Percentiles rank a stretch among this genome's conserved stretches.
Conservation (phyloP, 2,329 filamentous ascomycete genomes). For the Pseudocercospora vitis region DNA sequence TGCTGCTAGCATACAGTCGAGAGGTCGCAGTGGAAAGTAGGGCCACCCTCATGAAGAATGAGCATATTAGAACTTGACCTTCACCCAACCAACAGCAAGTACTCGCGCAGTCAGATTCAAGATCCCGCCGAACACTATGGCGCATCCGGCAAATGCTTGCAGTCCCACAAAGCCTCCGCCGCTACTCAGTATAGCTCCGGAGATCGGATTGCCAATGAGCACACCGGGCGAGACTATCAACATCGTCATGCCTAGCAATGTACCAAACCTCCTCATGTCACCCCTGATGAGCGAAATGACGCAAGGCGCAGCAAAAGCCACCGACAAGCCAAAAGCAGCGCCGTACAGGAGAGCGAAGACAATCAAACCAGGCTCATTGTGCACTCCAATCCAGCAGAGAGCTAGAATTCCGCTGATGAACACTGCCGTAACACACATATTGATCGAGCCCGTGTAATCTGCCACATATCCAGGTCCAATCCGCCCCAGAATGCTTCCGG, state of each 20-base stretch:
- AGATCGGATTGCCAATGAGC: conserved; percentile 10
- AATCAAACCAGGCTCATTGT: conserved; percentile 8
- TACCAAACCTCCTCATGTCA: conserved; percentile 11
- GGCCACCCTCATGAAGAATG: not conserved
- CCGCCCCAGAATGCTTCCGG: conserved; percentile 47
- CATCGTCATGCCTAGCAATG: conserved; percentile 3
- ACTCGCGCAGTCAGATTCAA: not conserved
- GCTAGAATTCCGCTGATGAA: conserved; percentile 5
- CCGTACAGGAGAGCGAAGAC: conserved; percentile 6
- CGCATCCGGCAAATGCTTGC: conserved; percentile 5
- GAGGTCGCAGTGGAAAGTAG: conserved; percentile 25
- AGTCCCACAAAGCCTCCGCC: not conserved
- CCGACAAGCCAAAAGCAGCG: not conserved
- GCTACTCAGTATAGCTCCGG: conserved; percentile 1
- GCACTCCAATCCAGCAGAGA: conserved; percentile 7
- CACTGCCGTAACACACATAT: conserved; percentile 26
- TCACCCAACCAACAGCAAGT: not conserved
- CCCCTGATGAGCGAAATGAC: conserved; percentile 3
- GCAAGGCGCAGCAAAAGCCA: not conserved
- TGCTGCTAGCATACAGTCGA: conserved; percentile 30
- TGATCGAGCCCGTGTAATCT: conserved; percentile 48
- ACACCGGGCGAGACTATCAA: not conserved
- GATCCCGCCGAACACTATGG: not conserved
- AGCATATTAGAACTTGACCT: conserved; percentile 3
- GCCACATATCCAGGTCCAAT: conserved; percentile 48